Percentiles rank a stretch among this genome's conserved stretches.
phyloP scores from a whole-genome alignment of 2,329 filamentous ascomycete genomes.

The Microdochium paspali region DNA sequence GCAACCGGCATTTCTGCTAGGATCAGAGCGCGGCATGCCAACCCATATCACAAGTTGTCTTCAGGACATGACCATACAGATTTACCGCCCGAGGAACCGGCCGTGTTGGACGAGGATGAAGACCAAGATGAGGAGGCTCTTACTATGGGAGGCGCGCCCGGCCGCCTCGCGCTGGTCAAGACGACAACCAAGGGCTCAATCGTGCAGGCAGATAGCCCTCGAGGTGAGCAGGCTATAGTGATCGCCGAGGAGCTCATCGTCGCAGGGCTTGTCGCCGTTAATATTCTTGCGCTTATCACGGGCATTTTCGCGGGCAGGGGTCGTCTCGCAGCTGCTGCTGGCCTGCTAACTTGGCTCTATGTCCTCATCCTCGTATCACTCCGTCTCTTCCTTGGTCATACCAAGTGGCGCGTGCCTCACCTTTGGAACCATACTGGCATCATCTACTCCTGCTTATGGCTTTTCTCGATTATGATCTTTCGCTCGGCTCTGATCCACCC shows the following conservation, averaged over 20 bases:
- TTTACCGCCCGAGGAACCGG: slow-evolving; percentile 33
- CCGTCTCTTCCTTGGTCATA: slow-evolving; percentile 59
- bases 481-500: slow-evolving; percentile 79
- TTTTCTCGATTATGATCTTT: slow-evolving; percentile 67
- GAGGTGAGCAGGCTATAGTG: slow-evolving; percentile 61
- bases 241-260: slow-evolving; percentile 69
- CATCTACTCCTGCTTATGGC: slow-evolving; percentile 77
- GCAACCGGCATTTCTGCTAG: slow-evolving; percentile 46
- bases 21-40: slow-evolving; percentile 39
- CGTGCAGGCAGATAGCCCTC: slow-evolving; percentile 67
- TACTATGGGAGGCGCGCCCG: slow-evolving; percentile 36
- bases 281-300: slow-evolving; percentile 53
- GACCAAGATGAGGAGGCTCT: slow-evolving; percentile 51
- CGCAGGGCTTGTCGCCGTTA: slow-evolving; percentile 59
- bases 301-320: slow-evolving; percentile 49
- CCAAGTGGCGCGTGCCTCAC: slow-evolving; percentile 56
- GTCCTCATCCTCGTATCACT: slow-evolving; percentile 63
- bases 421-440: slow-evolving; percentile 90
- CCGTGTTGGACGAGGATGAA: slow-evolving; percentile 24
- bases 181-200: slow-evolving; percentile 53
- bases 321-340: slow-evolving; percentile 51
- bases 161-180: slow-evolving; percentile 47
- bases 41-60: slow-evolving; percentile 48
- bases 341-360: slow-evolving; percentile 72
- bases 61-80: slow-evolving; percentile 39